Percentiles rank a stretch among this genome's conserved stretches.
Evolutionary conservation across 345 rosid species (phyloP).

Genomic region (Raphanus raphanistrum): DNA sequence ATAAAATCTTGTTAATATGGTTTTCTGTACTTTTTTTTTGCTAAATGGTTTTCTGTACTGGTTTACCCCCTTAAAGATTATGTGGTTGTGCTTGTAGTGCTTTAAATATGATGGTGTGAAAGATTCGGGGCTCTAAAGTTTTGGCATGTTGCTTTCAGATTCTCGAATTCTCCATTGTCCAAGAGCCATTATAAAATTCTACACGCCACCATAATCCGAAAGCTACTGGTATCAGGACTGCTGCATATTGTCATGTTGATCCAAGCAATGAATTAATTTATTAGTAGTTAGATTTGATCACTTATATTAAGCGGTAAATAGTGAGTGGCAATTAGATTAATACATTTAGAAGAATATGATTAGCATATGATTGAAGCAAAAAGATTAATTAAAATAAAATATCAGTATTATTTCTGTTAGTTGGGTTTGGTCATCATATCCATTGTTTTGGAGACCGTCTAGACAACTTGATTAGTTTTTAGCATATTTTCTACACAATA

Average conservation of each 20-base stretch:
- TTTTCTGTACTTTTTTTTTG: not conserved
- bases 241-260: constrained; percentile 9
- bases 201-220: constrained; percentile 33
- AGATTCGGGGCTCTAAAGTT: constrained; percentile 21
- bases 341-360: constrained; percentile 34
- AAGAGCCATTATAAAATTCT: constrained; percentile 34
- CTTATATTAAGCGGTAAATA: constrained; percentile 19
- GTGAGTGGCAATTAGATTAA: not conserved
- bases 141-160: constrained; percentile 33
- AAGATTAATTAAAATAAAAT: not conserved
- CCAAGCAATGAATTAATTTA: constrained; percentile 6
- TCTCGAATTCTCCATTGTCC: constrained; percentile 28
- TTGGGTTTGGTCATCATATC: constrained; percentile 27
- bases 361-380: constrained; percentile 29
- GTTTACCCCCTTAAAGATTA: not conserved
- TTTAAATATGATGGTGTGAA: constrained; percentile 14
- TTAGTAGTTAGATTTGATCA: constrained; percentile 32
- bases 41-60: not conserved
- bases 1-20: not conserved
- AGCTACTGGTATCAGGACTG: constrained; percentile 13
- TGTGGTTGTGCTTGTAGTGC: constrained; percentile 28
- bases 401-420: not conserved
- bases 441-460: not conserved
- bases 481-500: not conserved
- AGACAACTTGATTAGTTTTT: not conserved